Percentiles rank a stretch among this genome's conserved stretches.
phyloP scores from a whole-genome alignment of 306 rosid genomes.

The Adenanthera pavonina region DNA sequence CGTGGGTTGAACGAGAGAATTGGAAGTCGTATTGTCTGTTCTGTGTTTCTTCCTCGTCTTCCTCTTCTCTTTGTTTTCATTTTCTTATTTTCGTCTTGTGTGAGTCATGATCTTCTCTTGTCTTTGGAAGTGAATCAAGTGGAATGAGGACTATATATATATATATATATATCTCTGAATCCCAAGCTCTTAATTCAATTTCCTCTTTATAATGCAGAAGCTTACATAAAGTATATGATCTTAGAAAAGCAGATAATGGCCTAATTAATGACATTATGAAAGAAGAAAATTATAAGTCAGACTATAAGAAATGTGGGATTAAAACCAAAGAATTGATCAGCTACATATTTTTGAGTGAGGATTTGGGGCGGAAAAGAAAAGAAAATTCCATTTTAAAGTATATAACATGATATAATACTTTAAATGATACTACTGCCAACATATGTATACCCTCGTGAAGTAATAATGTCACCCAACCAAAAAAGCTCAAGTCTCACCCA shows the following conservation, averaged over 20 bases:
- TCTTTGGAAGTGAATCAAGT: constrained; percentile 2
- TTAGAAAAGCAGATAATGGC: neutral
- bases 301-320: too few relatives aligned
- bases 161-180: neutral
- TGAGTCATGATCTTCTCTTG: neutral
- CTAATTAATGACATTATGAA: neutral
- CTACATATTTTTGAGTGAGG: too few relatives aligned
- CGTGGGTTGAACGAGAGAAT: neutral
- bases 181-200: neutral
- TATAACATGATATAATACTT: too few relatives aligned
- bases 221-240: neutral
- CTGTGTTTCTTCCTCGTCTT: neutral
- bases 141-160: neutral
- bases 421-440: too few relatives aligned
- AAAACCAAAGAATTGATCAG: too few relatives aligned
- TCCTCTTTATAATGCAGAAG: neutral
- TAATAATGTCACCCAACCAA: too few relatives aligned
- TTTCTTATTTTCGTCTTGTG: neutral
- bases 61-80: too few relatives aligned
- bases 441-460: too few relatives aligned
- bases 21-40: neutral
- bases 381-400: too few relatives aligned
- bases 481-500: too few relatives aligned
- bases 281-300: too few relatives aligned
- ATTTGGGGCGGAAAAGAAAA: too few relatives aligned